Conservation (phyloP, 2,329 filamentous ascomycete species). For the Epichloe hybrida region DNA sequence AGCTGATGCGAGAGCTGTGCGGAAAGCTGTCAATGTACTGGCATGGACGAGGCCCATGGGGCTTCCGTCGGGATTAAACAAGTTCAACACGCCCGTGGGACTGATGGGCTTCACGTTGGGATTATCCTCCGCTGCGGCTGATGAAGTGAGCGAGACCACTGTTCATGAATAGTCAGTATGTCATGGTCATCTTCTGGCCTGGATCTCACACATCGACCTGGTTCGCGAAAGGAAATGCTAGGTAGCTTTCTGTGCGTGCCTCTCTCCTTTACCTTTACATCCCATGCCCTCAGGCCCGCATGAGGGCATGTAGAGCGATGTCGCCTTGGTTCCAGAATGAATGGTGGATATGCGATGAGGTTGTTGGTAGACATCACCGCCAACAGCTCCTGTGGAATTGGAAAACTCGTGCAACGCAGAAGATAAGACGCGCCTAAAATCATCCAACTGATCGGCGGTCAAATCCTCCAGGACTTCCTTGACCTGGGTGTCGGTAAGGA, state of each 20-base stretch:
- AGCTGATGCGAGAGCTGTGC: slow-evolving; percentile 60
- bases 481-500: slow-evolving; percentile 46
- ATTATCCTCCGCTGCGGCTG: slow-evolving; percentile 15
- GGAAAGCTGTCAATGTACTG: slow-evolving; percentile 63
- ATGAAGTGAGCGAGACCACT: slow-evolving; percentile 51
- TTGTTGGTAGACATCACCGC: slow-evolving; percentile 36
- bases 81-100: slow-evolving; percentile 54
- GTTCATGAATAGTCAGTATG: not conserved
- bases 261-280: slow-evolving; percentile 42
- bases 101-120: slow-evolving; percentile 22
- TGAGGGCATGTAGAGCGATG: slow-evolving; percentile 64
- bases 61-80: slow-evolving; percentile 49
- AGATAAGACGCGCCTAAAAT: slow-evolving; percentile 34
- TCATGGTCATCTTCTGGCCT: not conserved
- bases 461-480: slow-evolving; percentile 39
- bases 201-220: too few species aligned
- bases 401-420: slow-evolving; percentile 49
- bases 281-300: slow-evolving; percentile 49
- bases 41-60: slow-evolving; percentile 60
- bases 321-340: slow-evolving; percentile 35
- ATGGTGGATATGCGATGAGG: slow-evolving; percentile 38
- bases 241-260: not conserved
- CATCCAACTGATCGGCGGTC: slow-evolving; percentile 36
- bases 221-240: not conserved
- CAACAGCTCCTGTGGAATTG: slow-evolving; percentile 33